phyloP scores from a whole-genome alignment of 495 filamentous ascomycete species.

The Bacidia gigantensis region DNA sequence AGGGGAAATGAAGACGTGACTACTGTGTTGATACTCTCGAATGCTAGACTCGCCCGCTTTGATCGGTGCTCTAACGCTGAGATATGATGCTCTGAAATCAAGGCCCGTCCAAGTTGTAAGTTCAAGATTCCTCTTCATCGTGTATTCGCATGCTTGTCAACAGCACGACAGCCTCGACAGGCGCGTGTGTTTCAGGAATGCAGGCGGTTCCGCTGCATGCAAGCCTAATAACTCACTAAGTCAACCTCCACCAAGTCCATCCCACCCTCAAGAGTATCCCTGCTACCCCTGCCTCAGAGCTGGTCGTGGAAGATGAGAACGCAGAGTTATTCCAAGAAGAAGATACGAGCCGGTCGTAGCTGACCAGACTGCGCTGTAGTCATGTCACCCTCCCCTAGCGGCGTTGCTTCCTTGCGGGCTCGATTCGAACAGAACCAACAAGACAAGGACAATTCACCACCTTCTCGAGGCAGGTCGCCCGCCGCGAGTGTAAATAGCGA shows the following conservation, averaged over 20 bases:
- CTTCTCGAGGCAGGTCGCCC: conserved; percentile 62
- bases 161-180: no score
- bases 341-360: background rate
- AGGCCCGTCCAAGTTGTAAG: no score
- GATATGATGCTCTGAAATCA: no score
- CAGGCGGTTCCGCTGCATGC: conserved; percentile 8
- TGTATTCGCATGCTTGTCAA: no score
- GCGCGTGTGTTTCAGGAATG: no score
- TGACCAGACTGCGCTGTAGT: conserved; percentile 14
- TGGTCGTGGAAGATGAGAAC: background rate
- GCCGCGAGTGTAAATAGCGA: conserved; percentile 24
- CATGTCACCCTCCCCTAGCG: conserved; percentile 40
- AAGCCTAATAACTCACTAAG: no score
- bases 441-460: conserved; percentile 38
- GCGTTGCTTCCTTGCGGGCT: conserved; percentile 63
- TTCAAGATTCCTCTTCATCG: no score
- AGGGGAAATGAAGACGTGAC: background rate
- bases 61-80: no score
- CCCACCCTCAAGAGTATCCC: background rate
- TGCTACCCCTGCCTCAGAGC: background rate
- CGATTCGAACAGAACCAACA: conserved; percentile 58
- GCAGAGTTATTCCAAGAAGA: background rate
- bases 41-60: no score
- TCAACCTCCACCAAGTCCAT: no score
- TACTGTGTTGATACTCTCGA: background rate